Evolutionary conservation across 176 grass and related monocot genomes (phyloP), one percentile per base, ranked within the genome.

Genomic region (Eragrostis curvula): DNA sequence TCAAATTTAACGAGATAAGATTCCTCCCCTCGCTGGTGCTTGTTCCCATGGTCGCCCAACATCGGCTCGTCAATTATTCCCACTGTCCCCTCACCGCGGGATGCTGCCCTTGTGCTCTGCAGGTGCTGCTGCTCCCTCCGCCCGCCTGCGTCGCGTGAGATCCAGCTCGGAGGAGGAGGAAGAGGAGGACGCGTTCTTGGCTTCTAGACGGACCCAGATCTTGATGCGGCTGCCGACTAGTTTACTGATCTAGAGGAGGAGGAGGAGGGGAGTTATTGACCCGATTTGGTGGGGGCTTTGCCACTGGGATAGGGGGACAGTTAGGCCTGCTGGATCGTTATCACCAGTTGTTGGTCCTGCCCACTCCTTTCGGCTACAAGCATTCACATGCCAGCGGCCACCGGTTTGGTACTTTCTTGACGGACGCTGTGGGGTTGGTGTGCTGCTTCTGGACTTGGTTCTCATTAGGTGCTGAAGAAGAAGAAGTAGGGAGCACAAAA

Each of bases 21-120:
- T 97, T 93, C 90, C 82, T 89, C 74, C 80, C 85, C 71, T 89
- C 84, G 73, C 81, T 83, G 80, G 53, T 71, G 73, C 74, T 84
- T 94, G 91, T 97, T 85, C 74, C 83, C 88, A 81, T 89, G 91
- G 89, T 97, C 94, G 89, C 94, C 89, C 94, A 89, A 90, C 91
- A 83, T 85, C 85, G 86, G 82, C 71, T 85, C 68, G 73, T 24
- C 67, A 85, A 94, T 86, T 90, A 97, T 94, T 92, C 91, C 58
- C 29, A 44, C 50, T 94, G 94, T 91, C 89, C 88, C 88, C 88
- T 86, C 39, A 80, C 90, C 81, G 55, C 86, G 61, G 91, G 88
- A 89, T 94, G 80, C 91, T 88, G 86, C 72, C 89, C 81, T 97
- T 97, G 85, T 93, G 74, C 85, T 93, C 45, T 89, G 79, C 80